phyloP scores from a whole-genome alignment of 2,329 filamentous ascomycete species.

The Aspergillus fumigatus region DNA sequence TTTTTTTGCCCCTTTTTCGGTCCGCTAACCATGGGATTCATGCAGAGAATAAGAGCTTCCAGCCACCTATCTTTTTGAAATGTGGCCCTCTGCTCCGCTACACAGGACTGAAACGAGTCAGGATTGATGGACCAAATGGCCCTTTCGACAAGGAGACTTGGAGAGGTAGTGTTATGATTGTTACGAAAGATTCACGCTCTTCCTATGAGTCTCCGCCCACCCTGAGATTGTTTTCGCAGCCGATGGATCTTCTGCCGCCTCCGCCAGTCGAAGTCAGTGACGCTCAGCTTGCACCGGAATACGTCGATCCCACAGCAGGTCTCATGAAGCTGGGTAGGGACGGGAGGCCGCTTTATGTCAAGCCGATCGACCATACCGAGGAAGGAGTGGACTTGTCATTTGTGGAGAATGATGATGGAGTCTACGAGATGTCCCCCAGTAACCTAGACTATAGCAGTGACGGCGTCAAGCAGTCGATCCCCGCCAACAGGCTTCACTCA shows the following conservation, averaged over 20 bases:
- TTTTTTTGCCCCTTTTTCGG: background rate
- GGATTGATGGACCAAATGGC: conserved; percentile 29
- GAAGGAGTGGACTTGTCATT: conserved; percentile 73
- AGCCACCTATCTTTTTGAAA: conserved; percentile 76
- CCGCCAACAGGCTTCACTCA: conserved; percentile 43
- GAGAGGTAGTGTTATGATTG: conserved; percentile 93
- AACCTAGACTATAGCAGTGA: conserved; percentile 39
- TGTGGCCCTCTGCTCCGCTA: conserved; percentile 89
- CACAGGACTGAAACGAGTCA: conserved; percentile 67
- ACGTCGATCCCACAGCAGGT: conserved; percentile 84
- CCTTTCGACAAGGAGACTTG: conserved; percentile 68
- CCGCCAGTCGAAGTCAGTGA: conserved; percentile 66
- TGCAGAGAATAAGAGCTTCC: conserved; percentile 60
- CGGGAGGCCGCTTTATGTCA: conserved; percentile 81
- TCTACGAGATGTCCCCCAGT: conserved; percentile 66
- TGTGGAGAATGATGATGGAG: conserved; percentile 72
- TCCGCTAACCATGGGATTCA: conserved; percentile 37
- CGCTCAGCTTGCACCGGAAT: conserved; percentile 64
- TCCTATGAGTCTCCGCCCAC: conserved; percentile 74
- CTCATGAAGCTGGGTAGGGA: conserved; percentile 79
- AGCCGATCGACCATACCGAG: conserved; percentile 80
- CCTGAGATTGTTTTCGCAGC: conserved; percentile 79
- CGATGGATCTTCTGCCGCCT: conserved; percentile 74
- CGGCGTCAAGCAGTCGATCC: conserved; percentile 38
- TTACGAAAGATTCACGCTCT: conserved; percentile 79